A percentile compares a stretch with the other conserved stretches of the same genome.
Evolutionary conservation across 2,329 filamentous ascomycete genomes (phyloP).

Genomic region (Neobulgaria alba): DNA sequence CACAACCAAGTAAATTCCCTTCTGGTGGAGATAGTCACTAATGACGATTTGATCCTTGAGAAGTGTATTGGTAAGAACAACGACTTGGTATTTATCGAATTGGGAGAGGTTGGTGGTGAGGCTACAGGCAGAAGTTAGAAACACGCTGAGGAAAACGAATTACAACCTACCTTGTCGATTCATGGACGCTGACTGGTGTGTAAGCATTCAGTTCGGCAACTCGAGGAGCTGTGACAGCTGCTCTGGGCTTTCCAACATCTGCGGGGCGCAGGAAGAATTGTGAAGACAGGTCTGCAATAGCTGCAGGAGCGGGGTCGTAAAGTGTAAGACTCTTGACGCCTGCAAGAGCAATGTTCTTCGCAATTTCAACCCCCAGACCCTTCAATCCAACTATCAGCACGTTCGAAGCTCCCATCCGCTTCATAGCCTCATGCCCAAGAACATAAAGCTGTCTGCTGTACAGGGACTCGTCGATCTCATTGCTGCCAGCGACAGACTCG

Average conservation of each 20-base stretch:
- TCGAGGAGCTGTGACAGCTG: constrained; percentile 75
- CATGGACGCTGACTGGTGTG: constrained; percentile 76
- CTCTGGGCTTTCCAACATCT: constrained; percentile 89
- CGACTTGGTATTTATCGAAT: constrained; percentile 84
- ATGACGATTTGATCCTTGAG: constrained; percentile 75
- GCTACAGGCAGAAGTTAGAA: constrained; percentile 34
- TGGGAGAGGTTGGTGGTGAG: constrained; percentile 69
- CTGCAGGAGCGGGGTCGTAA: constrained; percentile 77
- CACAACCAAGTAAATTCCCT: constrained; percentile 83
- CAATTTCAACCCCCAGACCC: constrained; percentile 93
- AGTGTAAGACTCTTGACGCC: constrained; percentile 96
- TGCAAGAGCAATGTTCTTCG: constrained; percentile 96
- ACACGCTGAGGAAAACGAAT: not conserved
- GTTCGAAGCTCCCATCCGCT: constrained; percentile 95
- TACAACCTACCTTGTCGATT: constrained; percentile 41
- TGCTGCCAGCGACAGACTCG: constrained; percentile 44
- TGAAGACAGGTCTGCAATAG: constrained; percentile 83
- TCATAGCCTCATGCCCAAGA: constrained; percentile 79
- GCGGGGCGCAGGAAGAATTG: constrained; percentile 90
- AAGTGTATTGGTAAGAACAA: constrained; percentile 80
- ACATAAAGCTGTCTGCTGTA: constrained; percentile 70
- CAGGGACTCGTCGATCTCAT: constrained; percentile 63
- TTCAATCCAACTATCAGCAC: constrained; percentile 86
- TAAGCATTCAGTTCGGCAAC: constrained; percentile 95
- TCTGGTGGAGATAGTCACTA: constrained; percentile 87